A percentile compares a stretch with the other conserved stretches of the same genome.
These are phyloP conservation scores for Rhazya stricta DNA, from an alignment of 257 asterid genomes.

Conservation along the genomic window DNA sequence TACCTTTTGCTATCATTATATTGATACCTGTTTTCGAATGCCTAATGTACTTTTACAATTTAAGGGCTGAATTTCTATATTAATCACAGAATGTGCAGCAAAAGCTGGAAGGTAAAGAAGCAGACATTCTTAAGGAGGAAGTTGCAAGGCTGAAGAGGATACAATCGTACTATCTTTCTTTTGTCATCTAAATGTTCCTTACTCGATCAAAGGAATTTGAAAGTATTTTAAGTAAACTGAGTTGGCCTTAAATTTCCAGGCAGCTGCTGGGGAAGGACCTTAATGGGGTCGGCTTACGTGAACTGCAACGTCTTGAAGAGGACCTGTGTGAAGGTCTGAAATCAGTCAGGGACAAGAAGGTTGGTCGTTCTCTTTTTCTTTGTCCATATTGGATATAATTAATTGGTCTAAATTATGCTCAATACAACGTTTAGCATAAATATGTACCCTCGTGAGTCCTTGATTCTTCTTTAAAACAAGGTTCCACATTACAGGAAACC, in stretches of 20 bases:
- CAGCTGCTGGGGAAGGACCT: constrained; percentile 61
- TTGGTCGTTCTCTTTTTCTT: constrained; percentile 14
- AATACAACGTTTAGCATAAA: background rate
- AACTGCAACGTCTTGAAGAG: constrained; percentile 51
- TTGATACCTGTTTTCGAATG: background rate
- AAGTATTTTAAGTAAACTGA: background rate
- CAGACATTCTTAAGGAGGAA: constrained; percentile 53
- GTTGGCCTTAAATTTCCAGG: constrained; percentile 32
- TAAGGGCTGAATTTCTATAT: background rate
- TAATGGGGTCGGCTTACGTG: constrained; percentile 42
- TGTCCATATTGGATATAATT: background rate
- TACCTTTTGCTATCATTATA: background rate
- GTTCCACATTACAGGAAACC: constrained; percentile 42
- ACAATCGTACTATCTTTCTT: constrained; percentile 43
- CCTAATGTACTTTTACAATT: background rate
- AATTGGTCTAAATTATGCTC: background rate
- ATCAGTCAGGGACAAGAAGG: constrained; percentile 68
- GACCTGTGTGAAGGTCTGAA: constrained; percentile 53
- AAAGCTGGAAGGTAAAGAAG: constrained; percentile 41
- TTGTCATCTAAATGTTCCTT: background rate
- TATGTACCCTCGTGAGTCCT: background rate
- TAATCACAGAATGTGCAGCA: constrained; percentile 10
- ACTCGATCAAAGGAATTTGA: background rate
- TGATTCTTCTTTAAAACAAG: background rate
- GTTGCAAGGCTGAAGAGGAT: constrained; percentile 45